phyloP scores from a whole-genome alignment of 2,329 filamentous ascomycete species.

The Penicillium sp. region DNA sequence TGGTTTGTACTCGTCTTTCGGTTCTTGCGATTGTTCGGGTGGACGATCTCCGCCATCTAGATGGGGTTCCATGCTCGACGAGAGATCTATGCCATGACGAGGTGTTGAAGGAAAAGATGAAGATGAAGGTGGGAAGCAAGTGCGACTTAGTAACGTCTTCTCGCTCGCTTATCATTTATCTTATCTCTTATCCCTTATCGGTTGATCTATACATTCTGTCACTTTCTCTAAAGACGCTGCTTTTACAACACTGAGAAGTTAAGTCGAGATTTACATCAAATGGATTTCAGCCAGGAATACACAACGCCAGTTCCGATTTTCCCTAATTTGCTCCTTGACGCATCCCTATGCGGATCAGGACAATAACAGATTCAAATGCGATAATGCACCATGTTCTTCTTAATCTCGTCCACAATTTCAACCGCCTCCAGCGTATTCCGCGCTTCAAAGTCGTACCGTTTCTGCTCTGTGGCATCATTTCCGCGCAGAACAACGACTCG shows the following conservation, averaged over 20 bases:
- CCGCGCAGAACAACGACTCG: conserved; percentile 58
- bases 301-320: neutral
- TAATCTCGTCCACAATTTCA: conserved; percentile 61
- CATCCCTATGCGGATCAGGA: neutral
- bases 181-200: neutral
- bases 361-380: conserved; percentile 28
- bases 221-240: neutral
- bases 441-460: conserved; percentile 64
- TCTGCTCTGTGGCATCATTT: conserved; percentile 59
- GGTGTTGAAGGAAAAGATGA: neutral
- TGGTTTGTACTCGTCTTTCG: conserved; percentile 5
- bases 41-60: neutral
- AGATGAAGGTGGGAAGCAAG: neutral
- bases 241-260: neutral
- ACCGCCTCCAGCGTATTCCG: conserved; percentile 53
- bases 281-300: neutral
- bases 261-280: neutral
- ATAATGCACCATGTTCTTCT: conserved; percentile 52
- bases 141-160: conserved; percentile 4
- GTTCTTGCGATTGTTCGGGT: neutral
- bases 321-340: neutral
- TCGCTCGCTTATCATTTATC: neutral
- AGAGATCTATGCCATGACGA: neutral
- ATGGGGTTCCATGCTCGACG: neutral
- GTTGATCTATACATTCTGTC: neutral